Base-by-base conservation (phyloP, 495 filamentous ascomycete species). In the Penicillium silybi region DNA sequence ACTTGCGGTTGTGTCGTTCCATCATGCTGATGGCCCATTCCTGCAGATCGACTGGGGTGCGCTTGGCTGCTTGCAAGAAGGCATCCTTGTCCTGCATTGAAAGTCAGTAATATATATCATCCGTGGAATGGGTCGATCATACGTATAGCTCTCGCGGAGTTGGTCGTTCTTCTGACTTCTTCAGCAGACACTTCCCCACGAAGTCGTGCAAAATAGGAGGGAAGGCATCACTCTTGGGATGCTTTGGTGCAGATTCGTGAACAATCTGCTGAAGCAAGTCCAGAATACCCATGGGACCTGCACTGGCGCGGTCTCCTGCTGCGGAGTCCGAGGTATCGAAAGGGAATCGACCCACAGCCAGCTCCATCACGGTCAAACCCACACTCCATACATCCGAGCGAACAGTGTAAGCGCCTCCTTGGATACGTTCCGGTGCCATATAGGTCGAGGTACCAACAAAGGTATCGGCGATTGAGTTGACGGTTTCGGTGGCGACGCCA, bases 361-460 rank as follows among this genome's bases (percentile, higher is more conserved):
- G 69, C 70, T 98, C 95, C 89, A 97, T 96, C 48, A 98, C 81
- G 3, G 85, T 86, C 50, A 98, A 72, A n/a, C 95, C 93, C 57
- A 97, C 90, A 80, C 90, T 95, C 93, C 93, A 98, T 3, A 98
- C 93, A 59, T 98, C 93, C 4, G 91, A 96, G 68, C 96, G 97
- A 57, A 98, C 92, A 0, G 92, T 96, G 69, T 98, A 98, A 54
- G 89, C 89, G 46, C 91, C 89, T 26, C 93, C 93, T 64, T 96
- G 90, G 54, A 98, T 98, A 64, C 93, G 85, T 70, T 98, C 93
- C 0, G 93, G 93, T 0, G 93, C 93, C 93, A 98, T 98, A 71
- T 97, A 98, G 43, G 93, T 98, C 5, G 92, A 96, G 6, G 93
- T 98, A 22, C 93, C 93, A 7, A 98, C 93, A 57, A 98, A 98